Base-by-base conservation (phyloP, 257 asterid genomes). In the Paulownia fortunei region DNA sequence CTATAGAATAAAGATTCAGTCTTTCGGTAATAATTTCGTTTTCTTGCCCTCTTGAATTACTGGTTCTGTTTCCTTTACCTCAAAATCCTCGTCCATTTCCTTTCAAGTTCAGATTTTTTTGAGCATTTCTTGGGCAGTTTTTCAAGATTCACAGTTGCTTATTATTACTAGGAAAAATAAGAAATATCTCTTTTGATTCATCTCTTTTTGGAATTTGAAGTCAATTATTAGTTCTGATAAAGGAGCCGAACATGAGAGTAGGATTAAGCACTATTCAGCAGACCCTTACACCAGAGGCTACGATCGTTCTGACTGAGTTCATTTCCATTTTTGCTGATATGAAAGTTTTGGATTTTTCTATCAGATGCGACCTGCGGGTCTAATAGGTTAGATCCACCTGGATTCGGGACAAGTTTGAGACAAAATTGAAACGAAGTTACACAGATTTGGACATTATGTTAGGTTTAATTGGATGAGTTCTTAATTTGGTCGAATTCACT, bases 221-320 rank as follows among this genome's bases (percentile, higher is more conserved):
- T 11, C 21, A 60, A 68, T 51, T 51, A 36, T 2, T 34, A 52
- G n/a, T 70, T 51, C 19, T 8, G 19, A 51, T 30, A 24, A 63
- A 30, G 1, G 11, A 23, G 30, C 30, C 24, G 42, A 81, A 63
- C 21, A 93, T 93, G 98, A 90, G 94, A 84, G 90, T 95, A 2
- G 96, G 97, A 24, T 78, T 87, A 55, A 92, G 92, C 87, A 87
- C 92, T 9, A 88, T 92, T 60, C 97, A 90, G 51, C 98, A 92
- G 76, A 91, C 96, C 23, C 85, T 93, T 32, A 93, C 98, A 13
- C 83, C 91, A 7, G 98, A 93, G 59, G 96, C 97, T 2, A 88
- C 95, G 19, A 80, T 62, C 61, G 87, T 92, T 19, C 69, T 93
- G 0, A 89, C n/a, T n/a, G n/a, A n/a, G n/a, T n/a, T n/a, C n/a